Evolutionary conservation across 2,329 filamentous ascomycete species (phyloP).

Genomic region (Cordyceps javanica): DNA sequence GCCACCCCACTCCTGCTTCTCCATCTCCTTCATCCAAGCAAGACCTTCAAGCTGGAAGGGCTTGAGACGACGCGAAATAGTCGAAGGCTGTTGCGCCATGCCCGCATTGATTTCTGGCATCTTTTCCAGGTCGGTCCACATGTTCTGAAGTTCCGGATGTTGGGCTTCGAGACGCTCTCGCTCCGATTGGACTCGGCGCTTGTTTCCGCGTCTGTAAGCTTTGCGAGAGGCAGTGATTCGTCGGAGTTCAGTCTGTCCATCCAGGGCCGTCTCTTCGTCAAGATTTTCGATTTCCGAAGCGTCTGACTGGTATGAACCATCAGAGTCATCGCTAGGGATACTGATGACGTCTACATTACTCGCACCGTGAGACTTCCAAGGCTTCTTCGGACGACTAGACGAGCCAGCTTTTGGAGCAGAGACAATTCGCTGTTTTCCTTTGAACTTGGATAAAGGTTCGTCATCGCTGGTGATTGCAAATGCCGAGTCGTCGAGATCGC

Average conservation of each 20-base stretch:
- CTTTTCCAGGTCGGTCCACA: slow-evolving; percentile 75
- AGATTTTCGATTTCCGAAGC: slow-evolving; percentile 5
- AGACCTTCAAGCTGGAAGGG: slow-evolving; percentile 91
- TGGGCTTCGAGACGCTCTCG: slow-evolving; percentile 63
- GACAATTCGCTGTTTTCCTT: slow-evolving; percentile 13
- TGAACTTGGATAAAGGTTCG: slow-evolving; percentile 21
- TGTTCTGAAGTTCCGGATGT: slow-evolving; percentile 73
- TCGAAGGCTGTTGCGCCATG: slow-evolving; percentile 46
- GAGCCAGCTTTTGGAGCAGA: background rate
- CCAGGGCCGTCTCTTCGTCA: slow-evolving; percentile 21
- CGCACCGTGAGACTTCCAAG: background rate
- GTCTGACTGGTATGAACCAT: background rate
- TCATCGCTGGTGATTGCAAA: slow-evolving; percentile 23
- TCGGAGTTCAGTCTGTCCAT: slow-evolving; percentile 9
- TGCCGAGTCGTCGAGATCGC: slow-evolving; percentile 14
- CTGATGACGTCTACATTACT: background rate
- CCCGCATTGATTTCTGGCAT: slow-evolving; percentile 58
- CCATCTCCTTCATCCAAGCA: slow-evolving; percentile 91
- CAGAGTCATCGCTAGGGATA: slow-evolving; percentile 1
- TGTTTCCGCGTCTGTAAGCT: slow-evolving; percentile 26
- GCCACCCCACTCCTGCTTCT: slow-evolving; percentile 77
- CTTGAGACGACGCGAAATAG: slow-evolving; percentile 79
- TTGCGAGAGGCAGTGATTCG: slow-evolving; percentile 26
- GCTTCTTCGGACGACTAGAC: background rate
- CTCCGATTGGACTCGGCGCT: slow-evolving; percentile 34